These are phyloP conservation scores for Persicaria maculosa DNA, from an alignment of 148 eudicot species.

Conservation along the genomic window DNA sequence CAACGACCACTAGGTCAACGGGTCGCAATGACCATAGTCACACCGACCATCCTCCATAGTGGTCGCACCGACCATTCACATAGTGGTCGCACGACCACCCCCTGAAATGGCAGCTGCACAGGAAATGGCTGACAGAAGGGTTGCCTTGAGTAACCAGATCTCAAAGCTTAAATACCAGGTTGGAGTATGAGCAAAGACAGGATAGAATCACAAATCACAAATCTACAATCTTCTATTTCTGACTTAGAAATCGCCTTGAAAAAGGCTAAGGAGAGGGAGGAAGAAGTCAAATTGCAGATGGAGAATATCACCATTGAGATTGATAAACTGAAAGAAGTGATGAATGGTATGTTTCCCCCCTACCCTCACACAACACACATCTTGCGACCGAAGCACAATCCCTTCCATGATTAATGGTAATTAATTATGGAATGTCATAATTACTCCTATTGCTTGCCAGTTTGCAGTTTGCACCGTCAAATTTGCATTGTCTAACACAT, in stretches of 20 bases:
- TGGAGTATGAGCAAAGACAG: conserved; percentile 91
- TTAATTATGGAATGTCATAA: too few relatives aligned
- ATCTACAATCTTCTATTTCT: conserved; percentile 60
- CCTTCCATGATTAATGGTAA: too few relatives aligned
- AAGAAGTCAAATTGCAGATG: conserved; percentile 40
- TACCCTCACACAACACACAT: background rate
- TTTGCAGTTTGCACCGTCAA: too few relatives aligned
- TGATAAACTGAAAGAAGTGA: conserved; percentile 51
- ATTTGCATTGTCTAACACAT: too few relatives aligned
- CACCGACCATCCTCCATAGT: too few relatives aligned
- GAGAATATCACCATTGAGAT: conserved; percentile 62
- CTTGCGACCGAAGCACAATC: too few relatives aligned
- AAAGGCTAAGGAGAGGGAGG: conserved; percentile 47
- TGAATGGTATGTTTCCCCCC: conserved; percentile 36
- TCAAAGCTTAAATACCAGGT: conserved; percentile 91
- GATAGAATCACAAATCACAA: conserved; percentile 70
- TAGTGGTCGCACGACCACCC: too few relatives aligned
- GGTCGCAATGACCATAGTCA: too few relatives aligned
- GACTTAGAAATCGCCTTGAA: conserved; percentile 40
- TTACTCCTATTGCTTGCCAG: too few relatives aligned
- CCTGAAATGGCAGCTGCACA: conserved; percentile 73
- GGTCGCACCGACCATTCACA: too few relatives aligned
- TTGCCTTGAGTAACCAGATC: conserved; percentile 72
- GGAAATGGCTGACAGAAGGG: conserved; percentile 68
- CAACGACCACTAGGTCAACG: too few relatives aligned